phyloP scores from a whole-genome alignment of 371 early-diverging fungal species.

The Mucor mucedo region DNA sequence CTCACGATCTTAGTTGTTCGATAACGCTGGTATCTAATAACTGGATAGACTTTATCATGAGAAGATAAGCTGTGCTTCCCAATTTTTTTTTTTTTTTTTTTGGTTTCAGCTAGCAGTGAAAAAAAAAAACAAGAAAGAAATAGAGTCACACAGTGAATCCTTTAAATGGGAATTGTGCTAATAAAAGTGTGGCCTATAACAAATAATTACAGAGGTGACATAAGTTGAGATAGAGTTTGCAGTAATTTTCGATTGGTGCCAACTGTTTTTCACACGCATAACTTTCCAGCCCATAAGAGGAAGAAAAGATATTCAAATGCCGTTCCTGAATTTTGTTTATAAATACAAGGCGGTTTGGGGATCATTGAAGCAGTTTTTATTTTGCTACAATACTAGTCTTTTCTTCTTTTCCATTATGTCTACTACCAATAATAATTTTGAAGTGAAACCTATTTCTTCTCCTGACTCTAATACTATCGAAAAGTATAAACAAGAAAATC shows the following conservation, averaged over 20 bases:
- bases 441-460: constrained; percentile 8
- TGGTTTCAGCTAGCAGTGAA: too few species aligned
- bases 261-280: constrained; percentile 4
- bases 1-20: constrained; percentile 39
- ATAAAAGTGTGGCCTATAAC: too few species aligned
- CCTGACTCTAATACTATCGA: constrained; percentile 8
- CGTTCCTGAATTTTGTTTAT: not conserved
- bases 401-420: not conserved
- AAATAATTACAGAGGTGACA: too few species aligned
- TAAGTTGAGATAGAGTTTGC: not conserved
- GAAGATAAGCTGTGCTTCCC: not conserved
- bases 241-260: not conserved
- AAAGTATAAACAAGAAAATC: constrained; percentile 20
- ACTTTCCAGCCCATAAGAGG: not conserved
- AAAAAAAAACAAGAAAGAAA: too few species aligned
- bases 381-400: not conserved
- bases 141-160: too few species aligned
- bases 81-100: too few species aligned
- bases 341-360: not conserved
- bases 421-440: constrained; percentile 4
- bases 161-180: too few species aligned
- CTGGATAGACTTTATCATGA: constrained; percentile 8
- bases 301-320: not conserved
- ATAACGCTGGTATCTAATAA: constrained; percentile 28
- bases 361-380: not conserved